Conservation (phyloP, 2,329 filamentous ascomycete species). For the Aspergillus ustus region DNA sequence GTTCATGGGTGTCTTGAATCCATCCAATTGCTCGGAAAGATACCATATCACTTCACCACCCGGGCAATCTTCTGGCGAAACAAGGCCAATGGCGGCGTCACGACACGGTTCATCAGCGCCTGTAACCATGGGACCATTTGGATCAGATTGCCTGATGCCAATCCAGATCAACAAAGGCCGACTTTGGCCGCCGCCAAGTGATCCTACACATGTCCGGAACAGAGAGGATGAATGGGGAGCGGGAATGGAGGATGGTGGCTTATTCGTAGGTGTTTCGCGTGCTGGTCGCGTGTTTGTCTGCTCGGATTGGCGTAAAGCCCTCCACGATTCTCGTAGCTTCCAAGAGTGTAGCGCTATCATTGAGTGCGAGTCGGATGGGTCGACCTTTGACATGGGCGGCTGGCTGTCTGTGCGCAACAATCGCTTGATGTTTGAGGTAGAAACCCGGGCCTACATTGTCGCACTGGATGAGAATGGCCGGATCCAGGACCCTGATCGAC, state of each 20-base stretch:
- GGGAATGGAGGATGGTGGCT: conserved; percentile 47
- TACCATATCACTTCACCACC: conserved; percentile 42
- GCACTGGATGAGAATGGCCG: conserved; percentile 42
- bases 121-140: conserved; percentile 24
- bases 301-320: conserved; percentile 47
- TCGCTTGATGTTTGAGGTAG: conserved; percentile 50
- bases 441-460: conserved; percentile 50
- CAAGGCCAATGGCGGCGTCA: conserved; percentile 26
- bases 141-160: conserved; percentile 33
- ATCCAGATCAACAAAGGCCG: conserved; percentile 34
- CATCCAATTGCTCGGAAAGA: conserved; percentile 35
- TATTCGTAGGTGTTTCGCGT: conserved; percentile 51
- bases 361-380: conserved; percentile 48
- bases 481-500: conserved; percentile 27
- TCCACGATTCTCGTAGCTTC: conserved; percentile 34
- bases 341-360: conserved; percentile 39
- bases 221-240: conserved; percentile 54
- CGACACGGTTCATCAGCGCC: conserved; percentile 28
- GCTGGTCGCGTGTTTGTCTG: conserved; percentile 51
- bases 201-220: conserved; percentile 32
- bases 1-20: conserved; percentile 45
- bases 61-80: conserved; percentile 21
- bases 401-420: conserved; percentile 52
- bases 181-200: conserved; percentile 26
- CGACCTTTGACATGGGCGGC: conserved; percentile 52